Base-by-base conservation (phyloP, 805 yeast genomes). In the Candida methanosorbosa region DNA sequence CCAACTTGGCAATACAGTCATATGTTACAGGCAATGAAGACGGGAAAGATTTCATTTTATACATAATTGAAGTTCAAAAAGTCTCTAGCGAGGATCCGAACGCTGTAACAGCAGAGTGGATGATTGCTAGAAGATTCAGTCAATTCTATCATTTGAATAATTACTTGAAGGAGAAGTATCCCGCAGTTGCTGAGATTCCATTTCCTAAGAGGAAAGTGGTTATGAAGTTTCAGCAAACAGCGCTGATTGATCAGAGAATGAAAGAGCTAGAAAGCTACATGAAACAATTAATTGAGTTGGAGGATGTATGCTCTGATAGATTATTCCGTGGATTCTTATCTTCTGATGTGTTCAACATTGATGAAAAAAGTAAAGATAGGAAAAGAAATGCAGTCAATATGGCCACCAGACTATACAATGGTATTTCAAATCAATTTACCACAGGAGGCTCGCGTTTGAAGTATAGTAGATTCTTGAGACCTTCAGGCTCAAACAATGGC, bases 81-180 rank as follows among this genome's bases (percentile, higher is more conserved):
- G 18, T 31, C 8, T 46, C 53, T 1, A 40, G 38, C 1, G 49
- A 49, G 9, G 46, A 52, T 34, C 38, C 43, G 5, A 38, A 71
- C 3, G 52, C 60, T 7, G 66, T 68, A 5, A 63, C 72, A 2
- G 85, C 88, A 0, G 81, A 85, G 0, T 90, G 97, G 97, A 75
- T 84, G 35, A 82, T 87, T n/a, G 90, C 95, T 0, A 62, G 96
- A 44, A 64, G 97, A 38, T 88, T 78, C 50, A 83, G 83, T 45
- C 96, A 90, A 50, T 88, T 88, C 54, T 77, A 68, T 56, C 72
- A 70, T 41, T 61, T 88, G 23, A 77, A 88, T 49, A 75, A 73
- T 40, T 76, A 81, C 41, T 57, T 88, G 44, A 72, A 67, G 37
- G 53, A 55, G 3, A 62, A 57, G 29, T 79, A 76, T 44, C 68